Percentiles rank a stretch among this genome's conserved stretches.
Evolutionary conservation across 495 filamentous ascomycete species (phyloP).

Genomic region (Physcia stellaris): DNA sequence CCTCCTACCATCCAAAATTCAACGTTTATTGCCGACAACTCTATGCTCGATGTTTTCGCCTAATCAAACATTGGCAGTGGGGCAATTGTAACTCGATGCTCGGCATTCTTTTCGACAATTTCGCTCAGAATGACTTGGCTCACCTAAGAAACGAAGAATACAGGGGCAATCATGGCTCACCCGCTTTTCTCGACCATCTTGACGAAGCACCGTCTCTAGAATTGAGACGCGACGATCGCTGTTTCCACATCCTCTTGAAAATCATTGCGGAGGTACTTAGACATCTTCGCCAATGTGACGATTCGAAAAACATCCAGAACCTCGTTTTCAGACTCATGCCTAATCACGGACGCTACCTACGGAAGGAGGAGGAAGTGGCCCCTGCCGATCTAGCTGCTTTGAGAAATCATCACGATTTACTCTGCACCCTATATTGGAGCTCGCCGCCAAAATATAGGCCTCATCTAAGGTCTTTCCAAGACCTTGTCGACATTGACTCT

Average conservation of each 20-base stretch:
- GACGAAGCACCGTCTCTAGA: conserved; percentile 45
- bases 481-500: conserved; percentile 60
- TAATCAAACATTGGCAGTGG: conserved; percentile 82
- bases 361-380: conserved; percentile 62
- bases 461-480: conserved; percentile 52
- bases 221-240: conserved; percentile 55
- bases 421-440: conserved; percentile 79
- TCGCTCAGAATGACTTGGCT: conserved; percentile 57
- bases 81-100: conserved; percentile 63
- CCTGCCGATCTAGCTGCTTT: conserved; percentile 72
- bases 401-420: conserved; percentile 85
- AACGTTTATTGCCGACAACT: conserved; percentile 69
- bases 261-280: conserved; percentile 58
- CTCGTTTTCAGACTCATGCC: conserved; percentile 70
- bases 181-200: conserved; percentile 64
- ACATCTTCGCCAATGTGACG: conserved; percentile 40
- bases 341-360: conserved; percentile 77
- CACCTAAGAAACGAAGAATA: conserved; percentile 69
- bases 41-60: conserved; percentile 61
- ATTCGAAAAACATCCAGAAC: conserved; percentile 61
- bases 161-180: conserved; percentile 61
- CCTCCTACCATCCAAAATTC: conserved; percentile 45
- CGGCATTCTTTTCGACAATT: conserved; percentile 79
- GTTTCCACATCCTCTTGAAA: conserved; percentile 90
- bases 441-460: conserved; percentile 61